phyloP scores from a whole-genome alignment of 2,329 filamentous ascomycete genomes.

The Curvularia verruculosa region DNA sequence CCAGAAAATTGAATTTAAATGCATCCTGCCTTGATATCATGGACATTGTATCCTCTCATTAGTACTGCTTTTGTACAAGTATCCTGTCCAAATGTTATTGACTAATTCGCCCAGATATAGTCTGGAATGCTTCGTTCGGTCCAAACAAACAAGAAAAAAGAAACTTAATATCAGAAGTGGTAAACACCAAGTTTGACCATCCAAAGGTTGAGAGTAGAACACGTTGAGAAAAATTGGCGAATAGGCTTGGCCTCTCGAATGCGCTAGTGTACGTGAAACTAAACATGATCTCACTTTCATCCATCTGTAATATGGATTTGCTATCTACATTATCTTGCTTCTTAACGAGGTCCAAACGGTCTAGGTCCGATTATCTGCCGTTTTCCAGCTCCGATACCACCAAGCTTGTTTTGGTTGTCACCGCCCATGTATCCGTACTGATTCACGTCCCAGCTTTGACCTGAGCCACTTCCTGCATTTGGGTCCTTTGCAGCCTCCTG shows the following conservation, averaged over 20 bases:
- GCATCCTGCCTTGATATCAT: too few species aligned
- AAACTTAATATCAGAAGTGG: neutral
- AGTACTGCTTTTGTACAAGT: too few species aligned
- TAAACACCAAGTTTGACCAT: neutral
- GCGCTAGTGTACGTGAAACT: neutral
- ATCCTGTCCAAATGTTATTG: neutral
- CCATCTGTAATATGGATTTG: neutral
- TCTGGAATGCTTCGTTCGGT: too few species aligned
- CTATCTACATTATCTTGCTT: neutral
- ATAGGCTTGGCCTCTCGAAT: too few species aligned
- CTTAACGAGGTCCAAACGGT: constrained; percentile 56
- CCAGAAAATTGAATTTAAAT: too few species aligned
- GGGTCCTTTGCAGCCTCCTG: constrained; percentile 60
- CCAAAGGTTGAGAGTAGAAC: neutral
- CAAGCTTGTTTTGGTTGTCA: constrained; percentile 71
- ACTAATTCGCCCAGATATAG: neutral
- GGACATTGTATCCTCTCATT: too few species aligned
- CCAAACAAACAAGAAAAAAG: too few species aligned
- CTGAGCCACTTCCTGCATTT: constrained; percentile 69
- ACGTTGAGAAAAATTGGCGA: neutral
- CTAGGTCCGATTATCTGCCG: constrained; percentile 81
- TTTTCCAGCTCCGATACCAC: constrained; percentile 64
- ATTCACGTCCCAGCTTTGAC: constrained; percentile 75
- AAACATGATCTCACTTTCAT: neutral
- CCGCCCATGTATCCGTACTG: constrained; percentile 80